phyloP scores from a whole-genome alignment of 257 asterid genomes.

The Hygrophila difformis region DNA sequence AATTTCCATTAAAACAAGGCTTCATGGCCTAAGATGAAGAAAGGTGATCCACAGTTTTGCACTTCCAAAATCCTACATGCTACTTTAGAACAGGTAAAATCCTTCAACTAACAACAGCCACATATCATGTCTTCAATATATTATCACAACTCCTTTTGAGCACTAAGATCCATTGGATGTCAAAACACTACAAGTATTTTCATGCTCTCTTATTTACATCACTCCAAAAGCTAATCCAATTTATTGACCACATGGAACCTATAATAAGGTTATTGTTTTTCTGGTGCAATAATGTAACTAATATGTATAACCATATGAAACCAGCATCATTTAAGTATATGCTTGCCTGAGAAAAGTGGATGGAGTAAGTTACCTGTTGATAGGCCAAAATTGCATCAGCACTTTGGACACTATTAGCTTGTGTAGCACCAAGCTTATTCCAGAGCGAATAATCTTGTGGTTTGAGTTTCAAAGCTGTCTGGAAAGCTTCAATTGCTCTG shows the following conservation, averaged over 20 bases:
- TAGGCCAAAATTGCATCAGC: constrained; percentile 93
- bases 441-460: constrained; percentile 97
- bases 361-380: constrained; percentile 54
- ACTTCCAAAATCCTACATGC: not conserved
- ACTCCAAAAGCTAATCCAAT: constrained; percentile 3
- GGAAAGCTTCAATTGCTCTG: constrained; percentile 86
- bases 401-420: constrained; percentile 96
- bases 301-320: constrained; percentile 9
- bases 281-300: not conserved
- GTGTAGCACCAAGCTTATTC: constrained; percentile 99
- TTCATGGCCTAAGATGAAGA: not conserved
- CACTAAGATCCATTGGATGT: constrained; percentile 2
- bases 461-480: constrained; percentile 86
- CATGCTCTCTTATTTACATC: constrained; percentile 2
- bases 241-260: not conserved
- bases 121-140: not conserved
- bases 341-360: not conserved
- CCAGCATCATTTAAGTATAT: constrained; percentile 5
- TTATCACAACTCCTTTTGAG: constrained; percentile 1
- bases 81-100: not conserved
- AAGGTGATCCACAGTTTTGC: not conserved
- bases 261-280: not conserved
- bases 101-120: not conserved
- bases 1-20: too few species aligned
- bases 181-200: constrained; percentile 5